phyloP scores from a whole-genome alignment of 1,284 basidiomycete species.

The Coriolopsis trogii region DNA sequence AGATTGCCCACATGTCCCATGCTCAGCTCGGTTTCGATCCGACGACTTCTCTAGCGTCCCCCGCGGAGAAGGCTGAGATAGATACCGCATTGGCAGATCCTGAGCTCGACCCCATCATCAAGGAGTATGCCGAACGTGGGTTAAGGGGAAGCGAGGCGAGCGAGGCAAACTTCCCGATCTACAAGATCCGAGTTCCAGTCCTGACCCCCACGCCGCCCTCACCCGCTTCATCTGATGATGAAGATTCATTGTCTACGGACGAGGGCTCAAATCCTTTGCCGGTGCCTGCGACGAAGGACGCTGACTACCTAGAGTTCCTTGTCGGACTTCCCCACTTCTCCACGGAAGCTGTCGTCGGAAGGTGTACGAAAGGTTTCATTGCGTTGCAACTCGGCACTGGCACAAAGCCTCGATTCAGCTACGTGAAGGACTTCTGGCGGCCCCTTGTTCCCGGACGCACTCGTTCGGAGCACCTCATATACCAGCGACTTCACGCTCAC shows the following conservation, averaged over 20 bases:
- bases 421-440: slow-evolving; percentile 13
- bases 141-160: too few species aligned
- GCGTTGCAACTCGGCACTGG: background rate
- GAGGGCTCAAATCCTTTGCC: too few species aligned
- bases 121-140: too few species aligned
- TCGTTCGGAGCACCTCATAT: slow-evolving; percentile 8
- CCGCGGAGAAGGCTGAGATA: background rate
- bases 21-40: slow-evolving; percentile 19
- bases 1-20: slow-evolving; percentile 6
- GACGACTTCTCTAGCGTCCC: background rate
- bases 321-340: slow-evolving; percentile 5
- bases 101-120: too few species aligned
- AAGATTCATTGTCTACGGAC: too few species aligned
- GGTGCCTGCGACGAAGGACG: too few species aligned
- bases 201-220: background rate
- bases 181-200: background rate
- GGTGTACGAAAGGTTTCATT: slow-evolving; percentile 8
- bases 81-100: too few species aligned
- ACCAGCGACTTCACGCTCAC: background rate
- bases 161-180: background rate
- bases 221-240: too few species aligned
- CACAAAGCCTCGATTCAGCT: background rate
- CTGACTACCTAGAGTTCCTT: background rate
- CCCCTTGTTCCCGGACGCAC: background rate
- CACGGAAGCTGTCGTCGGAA: slow-evolving; percentile 2